Conservation (phyloP, 2,329 filamentous ascomycete genomes). For the Penicillium sp. region DNA sequence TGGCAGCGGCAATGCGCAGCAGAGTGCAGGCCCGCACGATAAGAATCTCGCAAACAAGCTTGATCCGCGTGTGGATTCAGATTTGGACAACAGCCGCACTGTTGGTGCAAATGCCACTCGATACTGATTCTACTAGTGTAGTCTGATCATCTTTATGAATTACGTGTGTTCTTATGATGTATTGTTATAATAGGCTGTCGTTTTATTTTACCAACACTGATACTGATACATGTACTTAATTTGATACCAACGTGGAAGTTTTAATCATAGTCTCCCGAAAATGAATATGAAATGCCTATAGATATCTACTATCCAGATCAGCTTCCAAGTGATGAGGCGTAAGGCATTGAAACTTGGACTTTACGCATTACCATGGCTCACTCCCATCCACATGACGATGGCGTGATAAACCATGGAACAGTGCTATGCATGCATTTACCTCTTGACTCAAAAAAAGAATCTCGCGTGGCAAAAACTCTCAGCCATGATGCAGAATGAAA, state of each 20-base stretch:
- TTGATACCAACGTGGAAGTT: neutral
- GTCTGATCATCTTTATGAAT: neutral
- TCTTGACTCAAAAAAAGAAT: neutral
- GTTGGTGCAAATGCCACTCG: constrained; percentile 10
- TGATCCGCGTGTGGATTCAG: constrained; percentile 54
- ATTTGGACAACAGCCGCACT: constrained; percentile 34
- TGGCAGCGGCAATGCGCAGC: constrained; percentile 13
- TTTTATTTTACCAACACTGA: neutral
- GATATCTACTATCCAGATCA: too few relatives aligned
- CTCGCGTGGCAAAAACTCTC: neutral
- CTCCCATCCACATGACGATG: too few relatives aligned
- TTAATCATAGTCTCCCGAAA: too few relatives aligned
- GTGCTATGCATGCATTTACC: neutral
- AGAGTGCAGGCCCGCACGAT: constrained; percentile 39
- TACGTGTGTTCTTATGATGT: neutral
- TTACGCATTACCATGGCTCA: neutral
- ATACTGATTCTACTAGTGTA: neutral
- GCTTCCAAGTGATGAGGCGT: too few relatives aligned
- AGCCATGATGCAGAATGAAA: neutral
- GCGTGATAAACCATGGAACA: neutral
- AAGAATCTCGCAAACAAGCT: constrained; percentile 45
- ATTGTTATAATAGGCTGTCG: neutral
- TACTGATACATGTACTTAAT: neutral
- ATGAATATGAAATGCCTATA: too few relatives aligned
- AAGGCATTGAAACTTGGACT: too few relatives aligned